Evolutionary conservation across 2,329 filamentous ascomycete genomes (phyloP), one percentile per base, ranked within the genome.

Genomic region (Aspergillus jensenii): DNA sequence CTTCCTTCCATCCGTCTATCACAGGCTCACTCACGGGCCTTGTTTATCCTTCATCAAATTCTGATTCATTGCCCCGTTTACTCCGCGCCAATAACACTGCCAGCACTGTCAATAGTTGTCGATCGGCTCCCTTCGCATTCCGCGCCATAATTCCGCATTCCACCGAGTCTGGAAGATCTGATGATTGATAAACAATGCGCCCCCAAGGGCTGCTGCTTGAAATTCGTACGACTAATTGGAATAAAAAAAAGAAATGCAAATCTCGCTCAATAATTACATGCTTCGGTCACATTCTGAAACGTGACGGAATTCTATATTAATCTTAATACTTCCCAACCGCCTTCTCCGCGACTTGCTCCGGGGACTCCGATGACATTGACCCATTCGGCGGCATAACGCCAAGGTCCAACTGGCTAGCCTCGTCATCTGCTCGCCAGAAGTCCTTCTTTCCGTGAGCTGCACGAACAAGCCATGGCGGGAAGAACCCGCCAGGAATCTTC

Each of bases 391-490:
- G 45, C 50, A 58, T 41, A 9, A 63, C 56, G 5, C 59, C 62
- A 43, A 58, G 45, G 23, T 54, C 35, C 25, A 61, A 17, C 6
- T 62, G 62, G 8, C 59, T 60, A 12, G 58, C 59, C 50, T 68
- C 65, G 55, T 68, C 70, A 41, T 73, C 67, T 1, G 56, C 40
- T 45, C 80, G 79, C 89, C 90, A 92, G 71, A 93, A 93, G 65
- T 89, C 83, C 76, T 82, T 88, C 79, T 91, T 89, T 27, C 90
- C 90, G 39, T 76, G 76, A 0, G 75, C 70, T 4, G 88, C 77
- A 31, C 91, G 83, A 57, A 81, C 78, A 52, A 91, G 69, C 91
- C 91, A 96, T 0, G 84, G 85, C 0, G 91, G 90, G 25, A 93
- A 75, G 50, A 95, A 76, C 1, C 90, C 90, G 15, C 90, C 90